phyloP scores from a whole-genome alignment of 257 asterid genomes.

The Scutellaria galericulata region DNA sequence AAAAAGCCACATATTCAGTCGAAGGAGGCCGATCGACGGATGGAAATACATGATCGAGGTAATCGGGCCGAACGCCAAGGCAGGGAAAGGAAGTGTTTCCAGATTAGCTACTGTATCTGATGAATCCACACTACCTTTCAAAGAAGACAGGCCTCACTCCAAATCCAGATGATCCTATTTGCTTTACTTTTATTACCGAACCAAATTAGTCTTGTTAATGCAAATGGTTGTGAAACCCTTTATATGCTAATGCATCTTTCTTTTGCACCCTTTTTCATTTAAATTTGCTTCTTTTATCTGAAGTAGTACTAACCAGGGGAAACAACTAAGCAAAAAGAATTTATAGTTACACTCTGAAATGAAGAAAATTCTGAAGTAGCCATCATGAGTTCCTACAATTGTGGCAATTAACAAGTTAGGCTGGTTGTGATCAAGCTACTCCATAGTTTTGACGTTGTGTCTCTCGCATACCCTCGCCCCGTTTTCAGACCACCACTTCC shows the following conservation, averaged over 20 bases:
- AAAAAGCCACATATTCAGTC: constrained; percentile 75
- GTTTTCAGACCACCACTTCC: constrained; percentile 88
- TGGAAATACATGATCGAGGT: constrained; percentile 97
- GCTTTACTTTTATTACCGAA: neutral
- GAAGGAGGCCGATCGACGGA: constrained; percentile 84
- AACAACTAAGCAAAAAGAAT: constrained; percentile 30
- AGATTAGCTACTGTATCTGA: constrained; percentile 79
- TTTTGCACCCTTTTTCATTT: neutral
- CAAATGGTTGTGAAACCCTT: neutral
- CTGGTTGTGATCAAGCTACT: constrained; percentile 32
- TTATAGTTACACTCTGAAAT: constrained; percentile 31
- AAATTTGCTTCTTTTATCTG: too few species aligned
- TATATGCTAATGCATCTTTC: neutral
- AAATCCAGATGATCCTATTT: constrained; percentile 34
- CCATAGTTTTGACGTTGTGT: constrained; percentile 54
- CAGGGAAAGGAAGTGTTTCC: constrained; percentile 77
- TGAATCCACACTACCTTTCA: constrained; percentile 82
- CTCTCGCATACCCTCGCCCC: constrained; percentile 60
- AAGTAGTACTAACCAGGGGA: constrained; percentile 12
- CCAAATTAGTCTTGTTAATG: neutral
- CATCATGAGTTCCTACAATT: constrained; percentile 9
- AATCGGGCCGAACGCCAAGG: constrained; percentile 87
- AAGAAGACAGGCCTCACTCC: constrained; percentile 56
- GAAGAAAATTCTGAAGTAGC: constrained; percentile 25
- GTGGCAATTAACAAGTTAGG: neutral